Base-by-base conservation (phyloP, 73 alveolate genomes). In the Breviolum minutum region DNA sequence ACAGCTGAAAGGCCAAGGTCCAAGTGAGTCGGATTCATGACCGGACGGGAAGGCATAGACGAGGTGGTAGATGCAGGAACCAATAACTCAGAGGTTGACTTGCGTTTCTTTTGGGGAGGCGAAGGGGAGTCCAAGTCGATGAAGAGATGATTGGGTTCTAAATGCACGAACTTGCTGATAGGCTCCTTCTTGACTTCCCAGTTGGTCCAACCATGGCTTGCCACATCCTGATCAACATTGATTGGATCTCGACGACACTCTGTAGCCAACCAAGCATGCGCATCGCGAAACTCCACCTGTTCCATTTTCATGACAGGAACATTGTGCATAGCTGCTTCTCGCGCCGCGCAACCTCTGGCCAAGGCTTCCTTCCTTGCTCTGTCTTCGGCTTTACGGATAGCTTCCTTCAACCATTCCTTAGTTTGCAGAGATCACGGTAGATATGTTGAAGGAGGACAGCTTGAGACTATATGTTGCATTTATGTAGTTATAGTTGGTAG, bases 181-280 rank as follows among this genome's bases (percentile, higher is more conserved):
- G 74, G 74, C 74, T 66, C 74, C 74, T 66, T 66, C 74, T 66
- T 66, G 24, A 66, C 74, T 17, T 66, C 74, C 74, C 85, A 76
- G 85, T 76, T 76, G 60, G 85, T 76, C 85, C 85, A 76, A 7
- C 63, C 74, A 66, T 66, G 74, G 63, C 85, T 76, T 4, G 63
- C 85, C 8, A 19, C 63, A 62, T 76, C 85, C 5, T 60, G 24
- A 19, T 76, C 85, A 7, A 12, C 61, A 24, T 76, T 7, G 19
- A 76, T 76, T 19, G 85, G 85, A 6, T 7, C 7, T 76, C 63
- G 24, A 62, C 61, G 85, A n/a, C 63, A 19, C 85, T 29, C 85
- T 16, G 24, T 12, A 8, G 85, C 85, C 63, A 76, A 26, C 63
- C 61, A 76, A 24, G 85, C 63, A 76, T 76, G 61, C 26, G 63